Evolutionary conservation across 441 rosid genomes (phyloP).

Genomic region (Lepidium campestre): DNA sequence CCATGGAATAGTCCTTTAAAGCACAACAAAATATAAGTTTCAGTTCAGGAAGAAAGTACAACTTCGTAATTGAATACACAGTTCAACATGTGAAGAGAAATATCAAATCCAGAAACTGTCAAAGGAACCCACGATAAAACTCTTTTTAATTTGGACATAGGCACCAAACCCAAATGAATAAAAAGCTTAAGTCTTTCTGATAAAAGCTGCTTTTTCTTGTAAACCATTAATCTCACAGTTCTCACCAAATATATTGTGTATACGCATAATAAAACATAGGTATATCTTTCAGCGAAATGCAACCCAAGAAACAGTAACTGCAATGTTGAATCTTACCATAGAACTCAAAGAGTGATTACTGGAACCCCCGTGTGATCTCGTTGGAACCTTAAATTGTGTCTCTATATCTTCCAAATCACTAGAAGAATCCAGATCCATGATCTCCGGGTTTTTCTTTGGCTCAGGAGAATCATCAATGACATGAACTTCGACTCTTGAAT

Average conservation of each 20-base stretch:
- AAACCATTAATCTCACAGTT: slow-evolving; percentile 1
- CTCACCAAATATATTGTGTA: neutral
- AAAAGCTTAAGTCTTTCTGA: neutral
- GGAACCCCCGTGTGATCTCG: slow-evolving; percentile 14
- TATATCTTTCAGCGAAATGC: neutral
- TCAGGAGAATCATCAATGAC: slow-evolving; percentile 55
- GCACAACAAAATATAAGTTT: slow-evolving; percentile 16
- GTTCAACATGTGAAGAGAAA: neutral
- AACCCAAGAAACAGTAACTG: neutral
- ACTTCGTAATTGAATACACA: neutral
- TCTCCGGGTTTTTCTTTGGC: slow-evolving; percentile 27
- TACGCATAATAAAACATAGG: neutral
- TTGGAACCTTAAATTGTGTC: slow-evolving; percentile 12
- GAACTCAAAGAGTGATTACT: slow-evolving; percentile 30
- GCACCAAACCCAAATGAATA: slow-evolving; percentile 1
- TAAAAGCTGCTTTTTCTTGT: neutral
- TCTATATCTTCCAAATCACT: slow-evolving; percentile 39
- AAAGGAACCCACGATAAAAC: neutral
- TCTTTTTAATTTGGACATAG: neutral
- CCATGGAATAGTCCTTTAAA: slow-evolving; percentile 48
- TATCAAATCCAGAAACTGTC: neutral
- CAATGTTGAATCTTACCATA: slow-evolving; percentile 38
- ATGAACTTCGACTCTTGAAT: slow-evolving; percentile 25
- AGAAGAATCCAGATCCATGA: slow-evolving; percentile 61
- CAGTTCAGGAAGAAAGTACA: neutral